Evolutionary conservation across 768 basidiomycete genomes (phyloP), one percentile per base, ranked within the genome.

Genomic region (Serpula lacrymans): DNA sequence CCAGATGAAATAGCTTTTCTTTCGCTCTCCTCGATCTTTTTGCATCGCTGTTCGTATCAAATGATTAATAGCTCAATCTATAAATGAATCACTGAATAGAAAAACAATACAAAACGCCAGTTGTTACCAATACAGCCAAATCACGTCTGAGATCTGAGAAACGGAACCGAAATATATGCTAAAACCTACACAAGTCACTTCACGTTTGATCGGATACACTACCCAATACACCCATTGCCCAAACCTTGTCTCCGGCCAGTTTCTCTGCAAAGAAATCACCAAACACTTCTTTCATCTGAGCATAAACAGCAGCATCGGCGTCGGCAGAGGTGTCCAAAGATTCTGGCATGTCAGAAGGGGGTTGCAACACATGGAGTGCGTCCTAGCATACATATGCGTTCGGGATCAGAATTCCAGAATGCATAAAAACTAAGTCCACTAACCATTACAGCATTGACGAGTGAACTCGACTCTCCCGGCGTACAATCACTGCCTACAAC

Each of bases 401-500:
- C 6, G 10, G 8, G 6, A 17, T 17, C 21, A 37, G 36, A 14
- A 28, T 16, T 39, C n/a, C 3, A 32, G 41, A 23, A 12, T 4
- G 38, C 32, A 20, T 26, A 28, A 30, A 36, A 20, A 29, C 29
- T 37, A 22, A 27, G 20, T 8, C 12, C 13, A 56, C 70, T 32
- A 34, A 87, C 85, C 73, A 85, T 71, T 6, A 85, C 77, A 11
- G 83, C 74, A 18, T 73, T 66, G 3, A 78, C 71, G 6, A 88
- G 65, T 8, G 65, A 53, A 14, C 64, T 65, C 11, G 68, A 62
- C 35, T 75, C 75, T 6, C 62, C 63, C 2, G 54, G 58, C 23
- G 67, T 60, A 46, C 75, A 81, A 55, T 88, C 87, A 28, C 72
- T 78, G 3, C 82, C 86, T 3, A 91, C 75, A 4, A 85, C 75